phyloP scores from a whole-genome alignment of 2,329 filamentous ascomycete species.

The Keithomyces neogunnii region DNA sequence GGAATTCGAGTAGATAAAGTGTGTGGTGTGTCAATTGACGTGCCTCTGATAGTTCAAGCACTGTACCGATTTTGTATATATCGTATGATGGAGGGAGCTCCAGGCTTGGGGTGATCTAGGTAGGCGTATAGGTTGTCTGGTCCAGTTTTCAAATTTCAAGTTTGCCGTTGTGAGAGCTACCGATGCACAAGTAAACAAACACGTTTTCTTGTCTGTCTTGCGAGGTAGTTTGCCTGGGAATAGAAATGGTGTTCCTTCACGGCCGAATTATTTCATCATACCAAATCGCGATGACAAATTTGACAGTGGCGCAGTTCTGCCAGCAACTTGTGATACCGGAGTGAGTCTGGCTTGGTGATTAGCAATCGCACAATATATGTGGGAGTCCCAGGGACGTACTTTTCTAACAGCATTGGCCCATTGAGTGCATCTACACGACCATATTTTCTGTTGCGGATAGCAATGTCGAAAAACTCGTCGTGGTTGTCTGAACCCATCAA shows the following conservation, averaged over 20 bases:
- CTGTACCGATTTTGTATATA: background rate
- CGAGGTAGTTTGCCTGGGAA: background rate
- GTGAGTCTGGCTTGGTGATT: constrained; percentile 45
- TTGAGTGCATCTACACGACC: constrained; percentile 86
- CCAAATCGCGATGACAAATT: constrained; percentile 71
- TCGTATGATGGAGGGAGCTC: background rate
- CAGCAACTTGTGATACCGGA: constrained; percentile 49
- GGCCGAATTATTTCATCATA: constrained; percentile 34
- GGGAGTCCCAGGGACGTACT: constrained; percentile 44
- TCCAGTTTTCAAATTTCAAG: constrained; percentile 2
- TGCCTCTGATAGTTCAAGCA: too few species aligned
- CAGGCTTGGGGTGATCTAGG: background rate
- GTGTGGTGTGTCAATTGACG: background rate
- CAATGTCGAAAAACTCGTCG: constrained; percentile 96
- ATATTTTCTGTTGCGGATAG: constrained; percentile 85
- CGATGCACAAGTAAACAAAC: constrained; percentile 7
- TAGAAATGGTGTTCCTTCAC: constrained; percentile 1
- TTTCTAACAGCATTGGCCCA: constrained; percentile 83
- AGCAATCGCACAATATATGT: constrained; percentile 9
- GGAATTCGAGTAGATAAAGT: constrained; percentile 32
- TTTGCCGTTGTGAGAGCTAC: constrained; percentile 8
- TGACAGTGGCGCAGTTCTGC: constrained; percentile 54
- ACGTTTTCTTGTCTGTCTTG: background rate
- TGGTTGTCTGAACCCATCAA: constrained; percentile 81
- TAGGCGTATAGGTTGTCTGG: constrained; percentile 12